Conservation (phyloP, 257 asterid genomes). For the Solanum pimpinellifolium region DNA sequence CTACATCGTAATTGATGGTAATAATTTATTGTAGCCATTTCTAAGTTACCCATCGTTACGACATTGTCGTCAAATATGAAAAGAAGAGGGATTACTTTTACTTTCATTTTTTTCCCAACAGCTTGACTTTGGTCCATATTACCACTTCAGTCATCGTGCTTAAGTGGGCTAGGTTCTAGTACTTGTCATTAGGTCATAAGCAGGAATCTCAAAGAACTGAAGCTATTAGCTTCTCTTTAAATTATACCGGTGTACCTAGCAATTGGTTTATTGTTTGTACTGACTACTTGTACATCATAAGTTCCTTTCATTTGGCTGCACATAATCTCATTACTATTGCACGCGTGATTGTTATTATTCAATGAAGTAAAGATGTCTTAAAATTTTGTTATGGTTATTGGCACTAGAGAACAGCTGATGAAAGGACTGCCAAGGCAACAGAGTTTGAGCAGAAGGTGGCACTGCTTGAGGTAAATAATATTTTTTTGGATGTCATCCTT, state of each 20-base stretch:
- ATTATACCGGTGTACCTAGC: not conserved
- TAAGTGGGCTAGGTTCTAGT: not conserved
- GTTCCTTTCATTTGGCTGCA: not conserved
- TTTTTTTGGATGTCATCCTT: not conserved
- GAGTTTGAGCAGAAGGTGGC: constrained; percentile 98
- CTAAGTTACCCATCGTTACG: not conserved
- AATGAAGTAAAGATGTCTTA: not conserved
- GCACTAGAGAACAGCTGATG: constrained; percentile 89
- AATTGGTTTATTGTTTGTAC: not conserved
- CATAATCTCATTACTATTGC: not conserved
- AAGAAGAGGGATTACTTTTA: not conserved
- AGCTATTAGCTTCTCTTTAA: not conserved
- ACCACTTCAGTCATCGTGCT: not conserved
- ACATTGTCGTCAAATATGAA: not conserved
- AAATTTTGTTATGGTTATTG: not conserved
- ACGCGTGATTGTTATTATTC: not conserved
- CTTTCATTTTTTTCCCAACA: not conserved
- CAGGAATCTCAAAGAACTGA: not conserved
- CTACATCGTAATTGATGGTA: not conserved
- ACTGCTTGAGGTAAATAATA: constrained; percentile 71
- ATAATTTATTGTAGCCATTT: not conserved
- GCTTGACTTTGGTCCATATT: not conserved
- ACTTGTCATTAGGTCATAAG: not conserved
- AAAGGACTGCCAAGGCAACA: constrained; percentile 78
- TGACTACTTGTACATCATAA: not conserved